phyloP scores from a whole-genome alignment of 2,329 filamentous ascomycete genomes.

The Curvularia lunata region DNA sequence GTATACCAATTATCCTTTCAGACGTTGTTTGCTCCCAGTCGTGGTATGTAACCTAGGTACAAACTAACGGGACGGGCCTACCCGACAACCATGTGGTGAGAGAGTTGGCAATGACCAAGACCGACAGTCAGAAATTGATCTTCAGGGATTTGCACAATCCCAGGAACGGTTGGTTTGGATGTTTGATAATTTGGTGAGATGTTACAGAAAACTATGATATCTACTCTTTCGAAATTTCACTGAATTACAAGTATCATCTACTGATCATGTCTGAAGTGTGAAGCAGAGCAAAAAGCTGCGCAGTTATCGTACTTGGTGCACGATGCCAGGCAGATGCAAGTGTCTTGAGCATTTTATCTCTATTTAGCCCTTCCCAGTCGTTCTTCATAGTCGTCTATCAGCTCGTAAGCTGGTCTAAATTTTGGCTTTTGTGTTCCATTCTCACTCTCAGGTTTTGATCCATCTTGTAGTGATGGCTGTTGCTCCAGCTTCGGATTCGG shows the following conservation, averaged over 20 bases:
- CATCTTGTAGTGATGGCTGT: slow-evolving; percentile 28
- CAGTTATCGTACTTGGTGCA: neutral
- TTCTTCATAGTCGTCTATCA: slow-evolving; percentile 51
- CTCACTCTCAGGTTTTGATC: slow-evolving; percentile 18
- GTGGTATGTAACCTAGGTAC: neutral
- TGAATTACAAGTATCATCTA: neutral
- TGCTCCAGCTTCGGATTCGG: slow-evolving; percentile 74
- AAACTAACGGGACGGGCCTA: neutral
- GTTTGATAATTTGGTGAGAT: neutral
- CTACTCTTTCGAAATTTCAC: neutral
- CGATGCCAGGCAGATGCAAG: neutral
- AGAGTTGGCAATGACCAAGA: neutral
- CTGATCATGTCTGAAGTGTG: neutral
- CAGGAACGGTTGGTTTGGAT: too few species aligned
- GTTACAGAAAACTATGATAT: neutral
- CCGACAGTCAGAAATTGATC: neutral
- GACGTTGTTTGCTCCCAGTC: neutral
- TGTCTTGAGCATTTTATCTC: slow-evolving; percentile 5
- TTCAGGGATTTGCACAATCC: neutral
- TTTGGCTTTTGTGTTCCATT: slow-evolving; percentile 31
- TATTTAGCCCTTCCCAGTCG: slow-evolving; percentile 48
- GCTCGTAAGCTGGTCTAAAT: slow-evolving; percentile 50
- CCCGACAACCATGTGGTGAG: neutral
- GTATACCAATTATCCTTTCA: neutral
- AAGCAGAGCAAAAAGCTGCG: neutral